Evolutionary conservation across 73 alveolate species (phyloP).

Genomic region (Paramecium caudatum): DNA sequence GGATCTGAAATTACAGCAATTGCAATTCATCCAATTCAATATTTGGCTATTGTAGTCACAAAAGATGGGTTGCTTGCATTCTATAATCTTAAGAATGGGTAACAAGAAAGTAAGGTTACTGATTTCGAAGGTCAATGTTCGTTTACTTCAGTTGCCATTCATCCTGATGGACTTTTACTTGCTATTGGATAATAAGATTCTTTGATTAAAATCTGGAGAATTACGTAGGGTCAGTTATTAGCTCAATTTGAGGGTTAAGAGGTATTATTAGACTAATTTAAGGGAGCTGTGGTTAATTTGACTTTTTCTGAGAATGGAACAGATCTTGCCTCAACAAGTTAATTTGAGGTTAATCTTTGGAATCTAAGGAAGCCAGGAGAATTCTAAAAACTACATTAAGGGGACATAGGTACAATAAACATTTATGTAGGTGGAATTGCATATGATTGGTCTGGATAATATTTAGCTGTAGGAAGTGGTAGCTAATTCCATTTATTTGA

Average conservation of each 20-base stretch:
- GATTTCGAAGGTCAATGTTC: conserved; percentile 66
- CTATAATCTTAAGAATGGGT: conserved; percentile 50
- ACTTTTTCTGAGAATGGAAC: conserved; percentile 51
- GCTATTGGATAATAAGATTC: conserved; percentile 69
- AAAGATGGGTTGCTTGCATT: conserved; percentile 61
- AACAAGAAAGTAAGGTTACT: background rate
- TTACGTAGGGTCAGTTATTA: background rate
- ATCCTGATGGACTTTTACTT: conserved; percentile 73
- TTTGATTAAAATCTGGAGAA: conserved; percentile 60
- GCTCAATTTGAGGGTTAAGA: conserved; percentile 45
- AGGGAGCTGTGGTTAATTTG: conserved; percentile 6
- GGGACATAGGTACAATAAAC: background rate
- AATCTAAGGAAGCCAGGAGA: conserved; percentile 35
- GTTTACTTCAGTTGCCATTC: conserved; percentile 56
- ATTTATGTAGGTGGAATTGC: conserved; percentile 1
- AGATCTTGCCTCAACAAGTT: background rate
- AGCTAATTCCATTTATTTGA: background rate
- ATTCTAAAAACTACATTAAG: background rate
- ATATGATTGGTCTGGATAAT: conserved; percentile 62
- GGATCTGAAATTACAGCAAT: conserved; percentile 25
- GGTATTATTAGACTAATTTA: background rate
- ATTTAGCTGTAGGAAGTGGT: background rate
- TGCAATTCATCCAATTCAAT: conserved; percentile 68
- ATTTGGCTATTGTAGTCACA: conserved; percentile 37
- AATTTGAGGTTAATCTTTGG: conserved; percentile 10